Conservation (phyloP, 768 basidiomycete genomes). For the Solioccasus polychromus region DNA sequence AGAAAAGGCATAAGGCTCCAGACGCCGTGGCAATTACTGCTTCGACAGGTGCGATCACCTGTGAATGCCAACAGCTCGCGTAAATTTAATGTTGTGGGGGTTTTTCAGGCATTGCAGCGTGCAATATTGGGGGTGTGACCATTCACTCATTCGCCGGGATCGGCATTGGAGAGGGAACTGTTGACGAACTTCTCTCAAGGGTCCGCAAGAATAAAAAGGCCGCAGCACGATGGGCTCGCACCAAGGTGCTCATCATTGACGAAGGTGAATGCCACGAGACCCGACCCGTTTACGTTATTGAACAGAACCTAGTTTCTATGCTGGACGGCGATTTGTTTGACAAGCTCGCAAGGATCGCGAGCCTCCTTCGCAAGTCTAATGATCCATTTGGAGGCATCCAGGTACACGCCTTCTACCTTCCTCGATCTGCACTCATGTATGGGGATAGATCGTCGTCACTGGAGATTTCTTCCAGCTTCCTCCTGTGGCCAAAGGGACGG, state of each 20-base stretch:
- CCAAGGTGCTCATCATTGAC: constrained; percentile 80
- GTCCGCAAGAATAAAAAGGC: constrained; percentile 86
- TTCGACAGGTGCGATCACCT: constrained; percentile 65
- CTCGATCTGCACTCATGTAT: not conserved
- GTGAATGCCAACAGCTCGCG: not conserved
- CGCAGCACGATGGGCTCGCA: constrained; percentile 72
- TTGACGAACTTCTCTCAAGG: constrained; percentile 59
- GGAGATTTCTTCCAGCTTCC: constrained; percentile 99
- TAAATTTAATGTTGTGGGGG: not conserved
- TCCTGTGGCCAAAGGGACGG: constrained; percentile 70
- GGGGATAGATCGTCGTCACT: constrained; percentile 74
- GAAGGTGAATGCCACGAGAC: constrained; percentile 50
- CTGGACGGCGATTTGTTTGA: constrained; percentile 92
- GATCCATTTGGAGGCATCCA: constrained; percentile 94
- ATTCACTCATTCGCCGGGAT: constrained; percentile 96
- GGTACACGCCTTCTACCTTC: constrained; percentile 35
- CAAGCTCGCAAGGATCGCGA: constrained; percentile 76
- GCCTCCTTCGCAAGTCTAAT: constrained; percentile 54
- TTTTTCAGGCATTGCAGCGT: constrained; percentile 81
- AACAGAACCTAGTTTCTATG: constrained; percentile 78
- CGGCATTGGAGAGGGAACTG: constrained; percentile 71
- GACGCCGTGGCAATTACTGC: constrained; percentile 93
- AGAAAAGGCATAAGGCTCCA: constrained; percentile 48
- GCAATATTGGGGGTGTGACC: constrained; percentile 95
- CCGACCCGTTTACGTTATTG: not conserved